phyloP scores from a whole-genome alignment of 192 early-diverging fungal species.

The Thamnidium elegans region DNA sequence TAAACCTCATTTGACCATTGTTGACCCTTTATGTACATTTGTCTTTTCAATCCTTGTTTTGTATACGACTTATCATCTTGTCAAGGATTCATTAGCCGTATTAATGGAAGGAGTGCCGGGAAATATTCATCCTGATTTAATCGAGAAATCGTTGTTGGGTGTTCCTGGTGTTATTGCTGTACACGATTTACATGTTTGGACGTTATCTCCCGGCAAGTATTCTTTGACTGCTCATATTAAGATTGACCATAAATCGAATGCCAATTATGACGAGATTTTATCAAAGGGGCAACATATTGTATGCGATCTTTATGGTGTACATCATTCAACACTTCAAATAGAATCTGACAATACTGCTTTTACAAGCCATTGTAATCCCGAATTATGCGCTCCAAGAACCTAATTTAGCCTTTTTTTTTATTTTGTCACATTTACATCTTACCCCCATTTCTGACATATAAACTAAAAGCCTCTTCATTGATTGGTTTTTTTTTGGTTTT shows the following conservation, averaged over 20 bases:
- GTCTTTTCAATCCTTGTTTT: slow-evolving; percentile 76
- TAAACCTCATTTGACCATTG: slow-evolving; percentile 53
- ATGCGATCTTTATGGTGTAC: slow-evolving; percentile 49
- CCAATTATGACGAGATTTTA: slow-evolving; percentile 47
- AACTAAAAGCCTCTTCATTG: background rate
- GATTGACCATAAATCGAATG: slow-evolving; percentile 29
- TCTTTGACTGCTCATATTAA: slow-evolving; percentile 36
- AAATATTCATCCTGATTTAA: slow-evolving; percentile 46
- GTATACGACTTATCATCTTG: slow-evolving; percentile 62
- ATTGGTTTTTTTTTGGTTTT: background rate
- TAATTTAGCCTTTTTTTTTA: background rate
- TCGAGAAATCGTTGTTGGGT: slow-evolving; percentile 37
- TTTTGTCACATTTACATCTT: no score
- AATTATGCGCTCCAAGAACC: slow-evolving; percentile 33
- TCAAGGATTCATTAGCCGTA: slow-evolving; percentile 61
- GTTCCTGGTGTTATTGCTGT: slow-evolving; percentile 48
- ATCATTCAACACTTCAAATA: slow-evolving; percentile 56
- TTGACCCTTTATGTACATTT: slow-evolving; percentile 83
- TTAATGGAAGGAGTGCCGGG: slow-evolving; percentile 73
- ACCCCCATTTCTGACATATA: background rate
- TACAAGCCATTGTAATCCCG: slow-evolving; percentile 48
- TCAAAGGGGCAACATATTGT: slow-evolving; percentile 47
- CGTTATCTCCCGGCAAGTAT: slow-evolving; percentile 50
- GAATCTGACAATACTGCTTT: slow-evolving; percentile 40
- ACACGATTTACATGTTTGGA: slow-evolving; percentile 60